A percentile compares a stretch with the other conserved stretches of the same genome.
Conservation (phyloP, 495 filamentous ascomycete genomes). For the Aspergillus haitiensis region DNA sequence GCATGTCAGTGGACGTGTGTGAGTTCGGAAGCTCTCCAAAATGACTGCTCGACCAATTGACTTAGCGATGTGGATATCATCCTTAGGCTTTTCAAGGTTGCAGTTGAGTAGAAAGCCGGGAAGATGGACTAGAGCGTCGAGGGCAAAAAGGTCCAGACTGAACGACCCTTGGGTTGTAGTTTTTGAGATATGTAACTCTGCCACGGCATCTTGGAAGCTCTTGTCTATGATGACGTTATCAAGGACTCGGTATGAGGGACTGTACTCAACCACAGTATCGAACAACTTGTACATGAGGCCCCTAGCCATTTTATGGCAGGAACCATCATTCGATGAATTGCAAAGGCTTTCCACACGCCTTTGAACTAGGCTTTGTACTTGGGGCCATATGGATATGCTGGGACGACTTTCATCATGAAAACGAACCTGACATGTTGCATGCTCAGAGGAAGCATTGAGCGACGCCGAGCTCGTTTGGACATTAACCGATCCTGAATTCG, state of each 20-base stretch:
- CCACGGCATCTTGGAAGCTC: slow-evolving; percentile 5
- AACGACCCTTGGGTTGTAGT: neutral
- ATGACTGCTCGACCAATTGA: slow-evolving; percentile 1
- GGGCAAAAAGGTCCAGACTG: neutral
- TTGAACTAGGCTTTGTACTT: slow-evolving; percentile 1
- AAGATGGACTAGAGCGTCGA: slow-evolving; percentile 13
- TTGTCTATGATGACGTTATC: neutral
- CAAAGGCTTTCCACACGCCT: slow-evolving; percentile 2
- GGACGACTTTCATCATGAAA: neutral
- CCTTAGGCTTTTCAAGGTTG: neutral
- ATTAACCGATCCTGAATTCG: neutral
- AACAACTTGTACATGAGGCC: slow-evolving; percentile 13
- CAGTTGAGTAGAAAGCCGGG: slow-evolving; percentile 14
- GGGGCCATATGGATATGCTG: slow-evolving; percentile 6
- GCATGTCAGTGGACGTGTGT: neutral
- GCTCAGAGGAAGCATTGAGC: neutral
- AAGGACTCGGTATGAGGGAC: slow-evolving; percentile 1
- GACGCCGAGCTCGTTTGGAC: neutral
- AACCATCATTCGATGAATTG: neutral
- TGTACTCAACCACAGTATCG: slow-evolving; percentile 9
- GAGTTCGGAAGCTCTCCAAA: neutral
- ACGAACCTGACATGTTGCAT: slow-evolving; percentile 1
- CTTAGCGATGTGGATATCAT: slow-evolving; percentile 4
- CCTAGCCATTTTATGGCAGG: neutral
- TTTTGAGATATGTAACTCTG: neutral